Evolutionary conservation across 495 filamentous ascomycete genomes (phyloP).

Genomic region (Neurospora sp.): DNA sequence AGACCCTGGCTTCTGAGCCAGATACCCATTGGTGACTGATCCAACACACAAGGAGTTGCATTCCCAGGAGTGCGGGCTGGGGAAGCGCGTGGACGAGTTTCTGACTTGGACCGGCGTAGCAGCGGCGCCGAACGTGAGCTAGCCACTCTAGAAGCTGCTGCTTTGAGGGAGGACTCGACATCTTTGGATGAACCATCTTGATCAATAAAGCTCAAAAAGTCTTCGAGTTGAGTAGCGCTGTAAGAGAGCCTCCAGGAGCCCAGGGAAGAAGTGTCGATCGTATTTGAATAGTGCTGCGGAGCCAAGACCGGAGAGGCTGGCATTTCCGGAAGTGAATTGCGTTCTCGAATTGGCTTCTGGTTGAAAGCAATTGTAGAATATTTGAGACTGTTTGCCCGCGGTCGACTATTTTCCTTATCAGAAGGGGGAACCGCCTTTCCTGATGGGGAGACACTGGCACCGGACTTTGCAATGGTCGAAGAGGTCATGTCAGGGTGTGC

Average conservation of each 20-base stretch:
- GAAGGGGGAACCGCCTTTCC: neutral
- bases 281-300: slow-evolving; percentile 19
- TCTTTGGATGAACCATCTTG: slow-evolving; percentile 4
- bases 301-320: slow-evolving; percentile 21
- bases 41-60: slow-evolving; percentile 1
- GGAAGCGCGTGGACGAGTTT: slow-evolving; percentile 9
- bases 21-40: slow-evolving; percentile 28
- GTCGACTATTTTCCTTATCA: slow-evolving; percentile 7
- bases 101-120: slow-evolving; percentile 4
- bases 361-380: neutral
- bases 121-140: neutral
- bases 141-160: neutral
- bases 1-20: slow-evolving; percentile 34
- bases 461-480: neutral
- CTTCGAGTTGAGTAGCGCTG: slow-evolving; percentile 24
- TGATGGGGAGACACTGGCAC: neutral
- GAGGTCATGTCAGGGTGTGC: neutral
- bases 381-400: slow-evolving; percentile 17
- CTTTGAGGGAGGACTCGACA: neutral
- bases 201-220: slow-evolving; percentile 7
- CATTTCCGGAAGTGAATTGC: slow-evolving; percentile 16
- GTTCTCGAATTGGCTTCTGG: slow-evolving; percentile 4
- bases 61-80: slow-evolving; percentile 10
- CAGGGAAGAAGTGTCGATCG: slow-evolving; percentile 22
- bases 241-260: slow-evolving; percentile 31